Conservation (phyloP, 495 filamentous ascomycete genomes). For the Aspergillus coremiiformis region DNA sequence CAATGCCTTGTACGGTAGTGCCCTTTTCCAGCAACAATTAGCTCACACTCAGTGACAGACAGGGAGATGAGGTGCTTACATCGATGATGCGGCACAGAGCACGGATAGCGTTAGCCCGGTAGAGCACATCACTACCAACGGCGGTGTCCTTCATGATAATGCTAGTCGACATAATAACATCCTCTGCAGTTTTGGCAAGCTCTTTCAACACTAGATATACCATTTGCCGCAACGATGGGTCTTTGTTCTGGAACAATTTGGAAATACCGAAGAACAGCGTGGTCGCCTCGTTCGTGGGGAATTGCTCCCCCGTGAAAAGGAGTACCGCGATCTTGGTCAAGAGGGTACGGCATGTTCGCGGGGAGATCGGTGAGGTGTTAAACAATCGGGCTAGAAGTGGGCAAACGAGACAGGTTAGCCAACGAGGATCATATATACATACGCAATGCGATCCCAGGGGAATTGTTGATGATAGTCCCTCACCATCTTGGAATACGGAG, state of each 20-base stretch:
- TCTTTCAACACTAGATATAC: conserved; percentile 98
- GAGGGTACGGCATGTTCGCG: conserved; percentile 88
- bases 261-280: conserved; percentile 99
- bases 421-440: conserved; percentile 8
- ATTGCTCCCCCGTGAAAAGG: conserved; percentile 92
- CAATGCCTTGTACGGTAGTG: conserved; percentile 96
- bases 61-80: conserved; percentile 44
- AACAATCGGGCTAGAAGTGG: conserved; percentile 76
- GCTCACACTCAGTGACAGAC: background rate
- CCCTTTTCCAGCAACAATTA: conserved; percentile 43
- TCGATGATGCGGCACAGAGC: conserved; percentile 96
- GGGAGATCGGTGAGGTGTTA: conserved; percentile 92
- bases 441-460: conserved; percentile 9
- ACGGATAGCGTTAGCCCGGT: conserved; percentile 93
- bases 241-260: conserved; percentile 99
- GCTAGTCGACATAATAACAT: conserved; percentile 99
- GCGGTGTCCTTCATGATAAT: conserved; percentile 99
- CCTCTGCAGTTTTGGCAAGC: conserved; percentile 89
- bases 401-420: conserved; percentile 8
- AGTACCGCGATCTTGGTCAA: conserved; percentile 97
- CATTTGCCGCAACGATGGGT: conserved; percentile 97
- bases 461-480: conserved; percentile 14
- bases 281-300: conserved; percentile 95
- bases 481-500: conserved; percentile 98
- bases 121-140: conserved; percentile 89